Percentiles rank a stretch among this genome's conserved stretches.
phyloP scores from a whole-genome alignment of 805 yeast genomes.

The Yarrowia sp. region DNA sequence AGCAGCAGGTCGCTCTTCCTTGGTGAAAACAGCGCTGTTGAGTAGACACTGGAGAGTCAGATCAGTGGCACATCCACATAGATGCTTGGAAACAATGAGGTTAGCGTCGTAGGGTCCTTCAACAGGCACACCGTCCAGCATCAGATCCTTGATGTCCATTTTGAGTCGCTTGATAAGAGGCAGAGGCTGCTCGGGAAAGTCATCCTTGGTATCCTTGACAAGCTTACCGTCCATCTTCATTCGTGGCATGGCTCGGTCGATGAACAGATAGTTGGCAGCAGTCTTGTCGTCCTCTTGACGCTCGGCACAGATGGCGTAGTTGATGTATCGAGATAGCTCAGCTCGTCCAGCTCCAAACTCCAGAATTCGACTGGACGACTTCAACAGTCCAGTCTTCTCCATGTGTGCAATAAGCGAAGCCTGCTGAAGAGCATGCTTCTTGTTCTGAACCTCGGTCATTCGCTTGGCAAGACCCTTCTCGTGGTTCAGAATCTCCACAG shows the following conservation, averaged over 20 bases:
- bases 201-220: constrained; percentile 55
- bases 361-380: constrained; percentile 52
- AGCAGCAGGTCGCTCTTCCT: constrained; percentile 28
- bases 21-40: constrained; percentile 46
- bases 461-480: constrained; percentile 54
- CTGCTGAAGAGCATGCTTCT: constrained; percentile 84
- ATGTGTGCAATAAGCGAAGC: constrained; percentile 78
- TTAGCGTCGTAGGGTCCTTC: constrained; percentile 12
- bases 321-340: constrained; percentile 73
- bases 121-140: constrained; percentile 56
- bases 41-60: constrained; percentile 72
- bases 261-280: constrained; percentile 57
- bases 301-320: constrained; percentile 43
- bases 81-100: constrained; percentile 74
- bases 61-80: constrained; percentile 95
- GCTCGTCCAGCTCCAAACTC: constrained; percentile 95
- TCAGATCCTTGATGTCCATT: constrained; percentile 81
- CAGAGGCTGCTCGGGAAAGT: constrained; percentile 39
- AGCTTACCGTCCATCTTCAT: constrained; percentile 80
- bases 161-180: constrained; percentile 61
- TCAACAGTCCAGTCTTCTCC: constrained; percentile 53
- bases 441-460: constrained; percentile 59
- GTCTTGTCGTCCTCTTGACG: constrained; percentile 23
- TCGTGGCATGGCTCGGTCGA: constrained; percentile 80
- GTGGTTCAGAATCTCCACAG: constrained; percentile 43